These are phyloP conservation scores for Vitis cinerea DNA, from an alignment of 164 flowering plant species.

Conservation along the genomic window DNA sequence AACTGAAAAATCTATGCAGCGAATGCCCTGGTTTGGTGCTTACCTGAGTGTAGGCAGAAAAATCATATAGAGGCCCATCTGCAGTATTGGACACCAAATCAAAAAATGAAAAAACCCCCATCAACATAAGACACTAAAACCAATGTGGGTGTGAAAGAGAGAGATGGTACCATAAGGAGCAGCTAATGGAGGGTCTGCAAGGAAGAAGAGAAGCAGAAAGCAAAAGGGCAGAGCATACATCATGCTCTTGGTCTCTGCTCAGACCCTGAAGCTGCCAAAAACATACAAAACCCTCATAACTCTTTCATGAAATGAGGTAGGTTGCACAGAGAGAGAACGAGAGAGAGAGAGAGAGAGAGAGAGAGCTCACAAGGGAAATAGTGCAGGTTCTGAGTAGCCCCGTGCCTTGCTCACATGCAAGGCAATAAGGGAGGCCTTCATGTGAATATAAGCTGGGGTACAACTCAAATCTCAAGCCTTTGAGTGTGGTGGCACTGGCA, in stretches of 20 bases:
- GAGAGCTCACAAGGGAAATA: not conserved
- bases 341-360: not conserved
- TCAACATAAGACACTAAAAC: not conserved
- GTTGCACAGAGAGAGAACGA: conserved; percentile 1
- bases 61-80: conserved; percentile 78
- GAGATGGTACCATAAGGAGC: conserved; percentile 13
- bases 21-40: no score
- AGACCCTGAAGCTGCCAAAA: conserved; percentile 1
- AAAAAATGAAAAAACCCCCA: not conserved
- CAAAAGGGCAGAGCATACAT: not conserved
- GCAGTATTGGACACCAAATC: conserved; percentile 19
- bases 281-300: not conserved
- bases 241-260: not conserved
- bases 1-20: no score
- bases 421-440: no score
- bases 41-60: conserved; percentile 80
- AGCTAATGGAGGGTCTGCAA: not conserved
- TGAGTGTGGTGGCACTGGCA: no score
- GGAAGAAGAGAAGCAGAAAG: conserved; percentile 1
- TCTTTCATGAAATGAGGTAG: not conserved
- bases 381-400: no score
- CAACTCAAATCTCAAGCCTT: no score
- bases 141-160: conserved; percentile 5
- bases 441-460: no score
- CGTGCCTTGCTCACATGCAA: no score